Evolutionary conservation across 2,329 filamentous ascomycete species (phyloP).

Genomic region (Aureobasidium vineae): DNA sequence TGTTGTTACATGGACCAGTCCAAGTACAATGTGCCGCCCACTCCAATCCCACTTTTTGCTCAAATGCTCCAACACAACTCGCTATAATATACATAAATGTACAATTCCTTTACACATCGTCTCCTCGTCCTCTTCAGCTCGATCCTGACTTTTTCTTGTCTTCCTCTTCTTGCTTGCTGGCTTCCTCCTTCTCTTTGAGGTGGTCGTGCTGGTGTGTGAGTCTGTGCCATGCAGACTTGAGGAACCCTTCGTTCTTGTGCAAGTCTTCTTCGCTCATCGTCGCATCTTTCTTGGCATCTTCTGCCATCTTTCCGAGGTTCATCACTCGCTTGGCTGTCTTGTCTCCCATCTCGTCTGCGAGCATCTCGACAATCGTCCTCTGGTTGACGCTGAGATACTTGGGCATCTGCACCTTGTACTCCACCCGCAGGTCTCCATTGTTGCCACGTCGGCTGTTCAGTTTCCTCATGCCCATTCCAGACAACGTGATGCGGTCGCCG

Average conservation of each 20-base stretch:
- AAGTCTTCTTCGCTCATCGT: constrained; percentile 40
- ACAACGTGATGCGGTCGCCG: constrained; percentile 84
- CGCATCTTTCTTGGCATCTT: constrained; percentile 14
- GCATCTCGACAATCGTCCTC: constrained; percentile 87
- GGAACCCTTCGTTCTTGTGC: constrained; percentile 81
- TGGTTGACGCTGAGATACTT: constrained; percentile 92
- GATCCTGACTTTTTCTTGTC: constrained; percentile 17
- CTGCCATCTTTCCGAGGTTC: constrained; percentile 64
- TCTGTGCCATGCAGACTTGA: constrained; percentile 92
- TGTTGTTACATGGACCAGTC: not conserved
- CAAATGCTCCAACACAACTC: constrained; percentile 4
- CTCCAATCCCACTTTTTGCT: not conserved
- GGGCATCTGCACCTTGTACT: constrained; percentile 93
- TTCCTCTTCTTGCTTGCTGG: constrained; percentile 39
- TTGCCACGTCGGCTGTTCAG: constrained; percentile 64
- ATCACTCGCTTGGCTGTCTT: constrained; percentile 89
- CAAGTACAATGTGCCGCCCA: not conserved
- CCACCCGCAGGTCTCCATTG: constrained; percentile 81
- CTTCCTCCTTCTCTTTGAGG: constrained; percentile 33
- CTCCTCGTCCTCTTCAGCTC: not conserved
- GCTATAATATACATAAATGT: constrained; percentile 22
- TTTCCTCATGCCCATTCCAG: constrained; percentile 92
- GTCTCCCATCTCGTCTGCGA: constrained; percentile 94
- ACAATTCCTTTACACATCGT: not conserved
- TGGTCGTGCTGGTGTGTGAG: constrained; percentile 68